Base-by-base conservation (phyloP, 495 filamentous ascomycete genomes). In the Tuber aestivum region DNA sequence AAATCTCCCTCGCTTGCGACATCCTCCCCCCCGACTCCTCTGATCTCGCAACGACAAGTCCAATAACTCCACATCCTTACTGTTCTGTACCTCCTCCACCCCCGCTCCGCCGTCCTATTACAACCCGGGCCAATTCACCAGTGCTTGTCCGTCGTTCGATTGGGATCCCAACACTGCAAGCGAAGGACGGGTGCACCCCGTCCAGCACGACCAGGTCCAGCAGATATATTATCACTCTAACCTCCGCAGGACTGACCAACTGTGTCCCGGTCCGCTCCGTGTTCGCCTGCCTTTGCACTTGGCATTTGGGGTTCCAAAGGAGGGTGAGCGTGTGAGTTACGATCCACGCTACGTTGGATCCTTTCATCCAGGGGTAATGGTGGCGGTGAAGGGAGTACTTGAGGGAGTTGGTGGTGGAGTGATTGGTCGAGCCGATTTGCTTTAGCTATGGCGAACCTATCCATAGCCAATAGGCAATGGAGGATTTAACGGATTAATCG, bases 181-280 rank as follows among this genome's bases (percentile, higher is more conserved):
- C 88, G 3, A 89, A 83, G 1, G 85, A 88, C 21, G 88, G 88
- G 73, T 89, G 88, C 41, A 89, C 85, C 14, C 88, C 88, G 77
- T 89, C 88, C 0, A 89, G 76, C 0, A 87, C 87, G 40, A 89
- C 84, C 61, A 89, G 78, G 73, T 89, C 88, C n/a, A 89, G 82
- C 20, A 89, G 82, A 12, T 85, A 85, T 83, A 86, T 84, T 3
- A 88, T 77, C 21, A 85, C 81, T 38, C 87, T 85, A 41, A 86
- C 86, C 14, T 82, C 76, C 6, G 75, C 71, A 8, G 80, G 71
- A 23, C 74, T 80, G 18, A 79, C 76, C 18, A 81, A 74, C n/a
- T 42, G 70, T 0, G 21, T 68, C 20, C n/a, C 75, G 44, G 12
- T 74, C 56, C 32, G 71, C 16, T 20, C 68, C 48, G 41, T 70